Evolutionary conservation across 441 rosid species (phyloP).

Genomic region (Heliophila coronopifolia): DNA sequence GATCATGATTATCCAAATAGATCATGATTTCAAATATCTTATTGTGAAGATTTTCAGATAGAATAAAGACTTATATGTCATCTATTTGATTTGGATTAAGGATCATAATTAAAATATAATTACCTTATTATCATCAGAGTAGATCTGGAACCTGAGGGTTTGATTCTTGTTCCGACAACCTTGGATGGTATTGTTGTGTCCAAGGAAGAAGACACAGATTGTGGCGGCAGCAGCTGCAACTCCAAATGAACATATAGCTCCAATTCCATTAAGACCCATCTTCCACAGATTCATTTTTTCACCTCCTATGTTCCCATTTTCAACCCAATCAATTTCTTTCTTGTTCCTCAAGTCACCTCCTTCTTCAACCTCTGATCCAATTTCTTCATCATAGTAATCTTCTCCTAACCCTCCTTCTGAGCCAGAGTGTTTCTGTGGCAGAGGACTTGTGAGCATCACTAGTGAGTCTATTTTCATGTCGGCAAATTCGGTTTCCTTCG

Average conservation of each 20-base stretch:
- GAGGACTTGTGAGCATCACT: conserved; percentile 32
- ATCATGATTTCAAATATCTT: no score
- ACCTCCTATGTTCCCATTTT: conserved; percentile 27
- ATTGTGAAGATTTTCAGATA: no score
- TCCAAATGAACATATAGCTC: conserved; percentile 90
- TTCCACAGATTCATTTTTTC: conserved; percentile 65
- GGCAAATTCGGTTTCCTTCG: conserved; percentile 73
- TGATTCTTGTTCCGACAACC: conserved; percentile 36
- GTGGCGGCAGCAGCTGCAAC: conserved; percentile 87
- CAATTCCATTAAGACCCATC: conserved; percentile 69
- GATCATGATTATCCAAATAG: no score
- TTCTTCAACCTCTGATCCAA: no score
- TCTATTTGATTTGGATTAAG: no score
- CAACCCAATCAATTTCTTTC: conserved; percentile 3
- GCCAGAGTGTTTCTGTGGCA: conserved; percentile 11
- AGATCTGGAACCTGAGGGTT: conserved; percentile 53
- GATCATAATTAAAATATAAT: no score
- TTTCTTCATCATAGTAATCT: no score
- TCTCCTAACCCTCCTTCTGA: neutral
- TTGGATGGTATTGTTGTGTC: conserved; percentile 49
- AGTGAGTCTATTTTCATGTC: conserved; percentile 86
- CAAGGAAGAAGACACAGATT: conserved; percentile 56
- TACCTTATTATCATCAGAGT: conserved; percentile 79
- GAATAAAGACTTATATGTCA: no score
- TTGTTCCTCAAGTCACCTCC: conserved; percentile 10